These are phyloP conservation scores for Dalbergia cochinchinensis DNA, from an alignment of 306 rosid genomes.

Conservation along the genomic window DNA sequence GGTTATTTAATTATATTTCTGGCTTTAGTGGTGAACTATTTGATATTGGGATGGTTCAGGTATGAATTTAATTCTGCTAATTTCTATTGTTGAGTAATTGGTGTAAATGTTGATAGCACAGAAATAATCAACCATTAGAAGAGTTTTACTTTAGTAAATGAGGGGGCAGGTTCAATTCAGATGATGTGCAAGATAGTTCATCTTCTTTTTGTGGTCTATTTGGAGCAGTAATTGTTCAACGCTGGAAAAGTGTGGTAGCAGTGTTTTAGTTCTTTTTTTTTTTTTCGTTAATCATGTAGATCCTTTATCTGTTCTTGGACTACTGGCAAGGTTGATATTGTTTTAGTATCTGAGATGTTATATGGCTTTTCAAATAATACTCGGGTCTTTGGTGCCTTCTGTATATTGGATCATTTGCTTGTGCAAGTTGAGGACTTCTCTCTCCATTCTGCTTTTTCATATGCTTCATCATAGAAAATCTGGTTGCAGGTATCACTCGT, in stretches of 20 bases:
- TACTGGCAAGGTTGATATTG: background rate
- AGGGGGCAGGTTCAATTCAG: background rate
- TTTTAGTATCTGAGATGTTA: background rate
- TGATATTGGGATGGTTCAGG: background rate
- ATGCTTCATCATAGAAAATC: slow-evolving; percentile 1
- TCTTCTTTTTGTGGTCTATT: background rate
- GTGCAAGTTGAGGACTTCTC: background rate
- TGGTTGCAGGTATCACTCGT: background rate
- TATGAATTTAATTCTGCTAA: background rate
- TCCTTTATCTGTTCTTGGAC: background rate
- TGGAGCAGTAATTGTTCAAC: background rate
- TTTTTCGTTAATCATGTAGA: background rate
- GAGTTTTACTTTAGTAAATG: background rate
- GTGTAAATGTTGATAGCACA: background rate
- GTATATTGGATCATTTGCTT: slow-evolving; percentile 5
- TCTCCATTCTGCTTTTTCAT: no score
- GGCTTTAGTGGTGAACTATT: background rate
- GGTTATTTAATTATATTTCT: background rate
- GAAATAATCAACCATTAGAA: background rate
- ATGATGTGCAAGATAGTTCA: background rate
- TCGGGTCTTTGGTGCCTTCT: background rate
- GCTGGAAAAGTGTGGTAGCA: background rate
- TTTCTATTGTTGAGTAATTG: background rate
- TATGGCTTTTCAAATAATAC: background rate
- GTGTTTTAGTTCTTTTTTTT: background rate